phyloP scores from a whole-genome alignment of 805 yeast genomes.

The Kodamaea neixiangensis region DNA sequence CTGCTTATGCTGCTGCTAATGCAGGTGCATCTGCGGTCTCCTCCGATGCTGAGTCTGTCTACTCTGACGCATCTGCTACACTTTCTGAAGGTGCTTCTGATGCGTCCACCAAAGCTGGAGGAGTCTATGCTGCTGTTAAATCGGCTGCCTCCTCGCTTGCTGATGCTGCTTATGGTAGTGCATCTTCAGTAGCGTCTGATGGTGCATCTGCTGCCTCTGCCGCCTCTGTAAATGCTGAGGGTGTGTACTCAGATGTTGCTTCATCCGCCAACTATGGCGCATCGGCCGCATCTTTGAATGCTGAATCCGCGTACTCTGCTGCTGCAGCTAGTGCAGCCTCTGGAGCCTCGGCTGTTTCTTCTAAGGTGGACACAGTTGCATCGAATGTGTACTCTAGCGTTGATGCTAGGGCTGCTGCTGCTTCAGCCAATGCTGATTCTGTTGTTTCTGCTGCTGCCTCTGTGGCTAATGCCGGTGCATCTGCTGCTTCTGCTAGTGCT shows the following conservation, averaged over 20 bases:
- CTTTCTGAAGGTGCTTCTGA: neutral
- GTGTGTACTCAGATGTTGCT: neutral
- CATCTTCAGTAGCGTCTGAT: neutral
- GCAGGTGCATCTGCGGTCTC: conserved; percentile 1
- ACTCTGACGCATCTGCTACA: neutral
- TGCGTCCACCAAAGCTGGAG: conserved; percentile 2
- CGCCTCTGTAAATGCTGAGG: neutral
- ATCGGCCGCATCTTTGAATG: neutral
- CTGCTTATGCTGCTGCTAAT: neutral
- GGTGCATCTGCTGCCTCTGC: neutral
- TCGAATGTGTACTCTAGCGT: neutral
- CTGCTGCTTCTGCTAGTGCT: conserved; percentile 10
- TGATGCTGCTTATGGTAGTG: neutral
- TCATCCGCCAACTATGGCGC: neutral
- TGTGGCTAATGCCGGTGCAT: conserved; percentile 7
- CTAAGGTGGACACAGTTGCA: neutral
- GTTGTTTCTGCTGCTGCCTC: conserved; percentile 7
- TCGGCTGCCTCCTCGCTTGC: neutral
- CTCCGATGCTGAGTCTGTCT: conserved; percentile 6
- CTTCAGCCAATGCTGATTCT: neutral
- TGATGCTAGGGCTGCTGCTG: neutral
- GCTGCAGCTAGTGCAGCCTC: conserved; percentile 2
- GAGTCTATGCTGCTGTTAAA: neutral
- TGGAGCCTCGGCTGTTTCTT: neutral
- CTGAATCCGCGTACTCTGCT: neutral